Percentiles rank a stretch among this genome's conserved stretches.
Evolutionary conservation across 2,329 filamentous ascomycete species (phyloP).

Genomic region (Hymenotorrendiella dingleyae): DNA sequence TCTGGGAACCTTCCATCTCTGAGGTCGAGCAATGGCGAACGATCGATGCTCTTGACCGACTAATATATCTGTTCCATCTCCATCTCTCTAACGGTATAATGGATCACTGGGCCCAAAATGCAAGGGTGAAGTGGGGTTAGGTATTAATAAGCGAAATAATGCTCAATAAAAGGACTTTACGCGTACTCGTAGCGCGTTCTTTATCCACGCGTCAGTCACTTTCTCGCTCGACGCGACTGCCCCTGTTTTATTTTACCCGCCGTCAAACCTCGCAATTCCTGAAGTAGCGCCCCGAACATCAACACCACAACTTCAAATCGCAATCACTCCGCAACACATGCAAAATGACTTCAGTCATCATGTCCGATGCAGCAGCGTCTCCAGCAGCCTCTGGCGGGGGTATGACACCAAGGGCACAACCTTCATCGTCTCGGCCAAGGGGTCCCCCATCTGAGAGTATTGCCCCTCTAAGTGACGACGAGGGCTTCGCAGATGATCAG

Average conservation of each 20-base stretch:
- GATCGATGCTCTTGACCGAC: too few relatives aligned
- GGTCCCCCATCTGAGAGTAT: slow-evolving; percentile 56
- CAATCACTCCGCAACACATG: slow-evolving; percentile 9
- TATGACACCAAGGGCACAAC: slow-evolving; percentile 24
- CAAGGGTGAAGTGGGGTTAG: too few relatives aligned
- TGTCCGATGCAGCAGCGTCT: slow-evolving; percentile 27
- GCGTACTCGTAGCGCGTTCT: too few relatives aligned
- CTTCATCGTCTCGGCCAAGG: slow-evolving; percentile 29
- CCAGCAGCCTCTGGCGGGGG: slow-evolving; percentile 18
- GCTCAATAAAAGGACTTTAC: too few relatives aligned
- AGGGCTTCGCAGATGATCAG: slow-evolving; percentile 60
- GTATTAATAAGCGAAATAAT: too few relatives aligned
- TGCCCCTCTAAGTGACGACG: slow-evolving; percentile 56
- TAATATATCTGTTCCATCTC: too few relatives aligned
- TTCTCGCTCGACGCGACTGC: slow-evolving; percentile 19
- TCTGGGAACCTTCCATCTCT: too few relatives aligned
- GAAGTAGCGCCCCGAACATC: slow-evolving; percentile 14
- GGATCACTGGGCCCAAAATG: too few relatives aligned
- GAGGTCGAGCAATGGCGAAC: too few relatives aligned
- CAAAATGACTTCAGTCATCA: slow-evolving; percentile 30
- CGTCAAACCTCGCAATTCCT: slow-evolving; percentile 19
- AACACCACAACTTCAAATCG: slow-evolving; percentile 12
- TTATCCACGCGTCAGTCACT: too few relatives aligned
- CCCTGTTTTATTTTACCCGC: slow-evolving; percentile 14
- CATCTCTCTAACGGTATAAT: too few relatives aligned